These are phyloP conservation scores for Colletotrichum higginsianum DNA, from an alignment of 2,329 filamentous ascomycete genomes.

Conservation along the genomic window DNA sequence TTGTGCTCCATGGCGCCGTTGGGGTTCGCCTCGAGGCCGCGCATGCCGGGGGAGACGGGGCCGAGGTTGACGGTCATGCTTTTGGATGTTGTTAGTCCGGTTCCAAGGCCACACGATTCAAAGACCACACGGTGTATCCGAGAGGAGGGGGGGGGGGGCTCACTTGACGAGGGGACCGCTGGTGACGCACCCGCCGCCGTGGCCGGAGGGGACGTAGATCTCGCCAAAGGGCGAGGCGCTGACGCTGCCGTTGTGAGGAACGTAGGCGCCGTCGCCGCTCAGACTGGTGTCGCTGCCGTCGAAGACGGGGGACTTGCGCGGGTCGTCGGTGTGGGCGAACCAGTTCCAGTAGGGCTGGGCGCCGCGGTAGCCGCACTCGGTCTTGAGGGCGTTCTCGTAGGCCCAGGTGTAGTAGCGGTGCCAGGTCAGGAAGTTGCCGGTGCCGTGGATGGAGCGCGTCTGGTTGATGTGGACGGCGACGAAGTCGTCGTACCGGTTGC, in stretches of 20 bases:
- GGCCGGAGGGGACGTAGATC: conserved; percentile 52
- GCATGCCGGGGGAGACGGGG: conserved; percentile 46
- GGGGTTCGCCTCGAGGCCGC: conserved; percentile 20
- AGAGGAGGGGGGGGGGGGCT: neutral
- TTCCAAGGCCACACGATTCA: no score
- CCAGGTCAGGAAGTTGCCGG: conserved; percentile 41
- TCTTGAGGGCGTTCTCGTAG: conserved; percentile 40
- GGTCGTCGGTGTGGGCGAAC: conserved; percentile 49
- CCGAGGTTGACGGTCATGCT: conserved; percentile 50
- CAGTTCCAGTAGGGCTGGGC: conserved; percentile 54
- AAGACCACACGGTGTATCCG: no score
- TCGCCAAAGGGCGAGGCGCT: conserved; percentile 43
- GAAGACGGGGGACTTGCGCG: conserved; percentile 55
- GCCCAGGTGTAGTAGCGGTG: conserved; percentile 41
- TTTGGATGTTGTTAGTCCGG: neutral
- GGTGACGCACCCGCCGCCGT: conserved; percentile 53
- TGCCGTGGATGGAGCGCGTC: conserved; percentile 36
- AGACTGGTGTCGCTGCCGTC: conserved; percentile 57
- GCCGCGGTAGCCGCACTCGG: conserved; percentile 43
- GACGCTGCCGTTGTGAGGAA: conserved; percentile 46
- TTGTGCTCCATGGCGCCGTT: conserved; percentile 44
- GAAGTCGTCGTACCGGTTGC: conserved; percentile 43
- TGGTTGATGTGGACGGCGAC: conserved; percentile 42
- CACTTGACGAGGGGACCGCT: conserved; percentile 50
- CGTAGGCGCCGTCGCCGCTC: conserved; percentile 55